Evolutionary conservation across 257 asterid species (phyloP).

Genomic region (Solanum appendiculatum): DNA sequence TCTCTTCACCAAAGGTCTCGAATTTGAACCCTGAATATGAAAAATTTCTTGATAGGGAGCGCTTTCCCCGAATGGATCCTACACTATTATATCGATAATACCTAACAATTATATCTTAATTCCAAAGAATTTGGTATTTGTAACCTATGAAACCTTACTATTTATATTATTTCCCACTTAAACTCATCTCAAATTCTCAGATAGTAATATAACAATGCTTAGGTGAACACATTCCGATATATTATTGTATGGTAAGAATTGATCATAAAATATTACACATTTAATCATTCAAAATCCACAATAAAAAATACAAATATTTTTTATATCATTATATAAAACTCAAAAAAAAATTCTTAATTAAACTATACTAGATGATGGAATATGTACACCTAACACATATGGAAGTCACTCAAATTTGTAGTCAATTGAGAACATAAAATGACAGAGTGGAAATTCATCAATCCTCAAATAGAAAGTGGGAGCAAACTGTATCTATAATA

Average conservation of each 20-base stretch:
- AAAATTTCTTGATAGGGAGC: too few relatives aligned
- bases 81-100: too few relatives aligned
- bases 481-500: not conserved
- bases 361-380: not conserved
- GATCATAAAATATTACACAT: not conserved
- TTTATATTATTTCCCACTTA: too few relatives aligned
- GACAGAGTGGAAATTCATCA: not conserved
- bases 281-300: not conserved
- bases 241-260: too few relatives aligned
- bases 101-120: too few relatives aligned
- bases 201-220: too few relatives aligned
- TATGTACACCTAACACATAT: not conserved
- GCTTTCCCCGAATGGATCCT: fast-evolving
- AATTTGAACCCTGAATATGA: fast-evolving
- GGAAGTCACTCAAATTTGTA: not conserved
- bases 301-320: not conserved
- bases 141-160: too few relatives aligned
- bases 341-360: too few relatives aligned
- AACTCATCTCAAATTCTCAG: too few relatives aligned
- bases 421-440: conserved; percentile 3
- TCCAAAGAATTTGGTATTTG: too few relatives aligned
- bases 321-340: not conserved
- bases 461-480: conserved; percentile 18
- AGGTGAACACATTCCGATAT: too few relatives aligned
- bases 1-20: too few relatives aligned